Evolutionary conservation across 257 asterid species (phyloP), one percentile per base, ranked within the genome.

Genomic region (Nicotiana paniculata): DNA sequence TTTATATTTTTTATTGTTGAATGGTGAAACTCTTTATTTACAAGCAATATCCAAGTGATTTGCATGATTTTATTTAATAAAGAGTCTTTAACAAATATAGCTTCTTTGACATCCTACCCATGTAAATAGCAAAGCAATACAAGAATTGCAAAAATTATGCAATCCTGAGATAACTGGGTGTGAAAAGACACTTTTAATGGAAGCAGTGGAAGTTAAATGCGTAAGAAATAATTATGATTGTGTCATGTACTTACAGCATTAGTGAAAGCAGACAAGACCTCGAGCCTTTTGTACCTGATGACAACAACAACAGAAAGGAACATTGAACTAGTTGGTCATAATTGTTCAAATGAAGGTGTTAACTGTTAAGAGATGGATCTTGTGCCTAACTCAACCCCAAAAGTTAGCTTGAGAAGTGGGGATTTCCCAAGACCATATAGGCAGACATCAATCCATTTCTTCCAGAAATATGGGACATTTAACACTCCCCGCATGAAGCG

Each of bases 221-320:
- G 16, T n/a, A 80, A 39, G 51, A 67, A 80, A 37, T 30, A 80
- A 15, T 55, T 16, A 64, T 37, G 61, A 65, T 80, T 28, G 83
- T 68, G 78, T 81, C 69, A 80, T 82, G 86, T 79, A 90, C 98
- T 92, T 95, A 95, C 98, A 91, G 97, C 95, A 84, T 95, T 95
- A 88, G 98, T 95, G 86, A 95, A 95, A 82, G 97, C 97, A 72
- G 98, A 85, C 86, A 95, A 88, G 83, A 95, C 93, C 89, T 95
- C 98, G 35, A 95, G 91, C 88, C 98, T 91, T 83, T 87, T 90
- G 90, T 91, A 93, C 91, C 95, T 94, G 91, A 72, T 72, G 26
- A 32, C 59, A 72, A 24, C 79, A 72, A 72, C 78, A 72, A 24
- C 55, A 81, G 75, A 53, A 55, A 79, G 63, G 84, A 51, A 75